Evolutionary conservation across 108 stramenopile genomes (phyloP).

Genomic region (Cylindrotheca closterium): DNA sequence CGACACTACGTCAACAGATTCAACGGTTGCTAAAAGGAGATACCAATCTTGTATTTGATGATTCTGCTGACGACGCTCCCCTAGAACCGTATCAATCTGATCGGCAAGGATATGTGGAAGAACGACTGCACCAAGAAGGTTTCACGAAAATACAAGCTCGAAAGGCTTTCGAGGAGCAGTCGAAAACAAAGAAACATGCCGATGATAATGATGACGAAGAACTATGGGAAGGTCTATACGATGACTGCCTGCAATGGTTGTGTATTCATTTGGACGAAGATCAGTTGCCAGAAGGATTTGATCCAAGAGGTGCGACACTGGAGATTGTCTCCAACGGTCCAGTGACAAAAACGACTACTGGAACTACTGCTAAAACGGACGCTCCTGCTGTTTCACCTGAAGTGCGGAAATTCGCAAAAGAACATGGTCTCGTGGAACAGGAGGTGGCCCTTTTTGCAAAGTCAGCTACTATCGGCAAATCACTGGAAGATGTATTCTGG

Average conservation of each 20-base stretch:
- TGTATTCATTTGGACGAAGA: slow-evolving; percentile 78
- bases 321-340: slow-evolving; percentile 48
- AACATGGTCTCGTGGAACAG: slow-evolving; percentile 43
- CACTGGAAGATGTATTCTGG: slow-evolving; percentile 43
- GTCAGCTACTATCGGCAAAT: neutral
- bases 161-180: slow-evolving; percentile 34
- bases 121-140: slow-evolving; percentile 73
- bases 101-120: slow-evolving; percentile 51
- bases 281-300: slow-evolving; percentile 82
- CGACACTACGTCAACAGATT: slow-evolving; percentile 58
- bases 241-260: slow-evolving; percentile 80
- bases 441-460: slow-evolving; percentile 42
- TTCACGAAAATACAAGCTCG: slow-evolving; percentile 64
- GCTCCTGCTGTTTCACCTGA: slow-evolving; percentile 4
- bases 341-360: neutral
- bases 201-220: slow-evolving; percentile 31
- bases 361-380: slow-evolving; percentile 2
- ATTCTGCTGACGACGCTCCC: slow-evolving; percentile 41
- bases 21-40: slow-evolving; percentile 61
- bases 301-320: slow-evolving; percentile 72
- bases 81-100: slow-evolving; percentile 32
- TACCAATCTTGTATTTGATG: slow-evolving; percentile 18
- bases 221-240: slow-evolving; percentile 62
- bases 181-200: neutral
- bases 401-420: slow-evolving; percentile 24